These are phyloP conservation scores for Plasmodium reichenowi DNA, from an alignment of 169 alveolate species.

Conservation along the genomic window DNA sequence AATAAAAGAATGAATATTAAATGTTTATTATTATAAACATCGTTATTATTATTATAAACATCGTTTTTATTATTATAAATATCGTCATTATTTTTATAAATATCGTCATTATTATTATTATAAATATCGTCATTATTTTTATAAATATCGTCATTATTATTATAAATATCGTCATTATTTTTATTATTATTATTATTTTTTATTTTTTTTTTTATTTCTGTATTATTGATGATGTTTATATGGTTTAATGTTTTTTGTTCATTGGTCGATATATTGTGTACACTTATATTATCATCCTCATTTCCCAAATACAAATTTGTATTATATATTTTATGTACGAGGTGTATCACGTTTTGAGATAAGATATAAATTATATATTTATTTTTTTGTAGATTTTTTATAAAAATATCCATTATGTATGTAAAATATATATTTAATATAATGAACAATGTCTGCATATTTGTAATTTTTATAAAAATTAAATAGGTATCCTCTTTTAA, in stretches of 20 bases:
- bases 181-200: background rate
- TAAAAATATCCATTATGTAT: conserved; percentile 7
- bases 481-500: conserved; percentile 37
- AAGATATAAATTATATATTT: conserved; percentile 14
- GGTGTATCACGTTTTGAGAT: conserved; percentile 5
- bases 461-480: conserved; percentile 3
- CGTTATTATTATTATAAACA: background rate
- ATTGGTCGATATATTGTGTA: no score
- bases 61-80: background rate
- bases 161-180: background rate
- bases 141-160: background rate
- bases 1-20: conserved; percentile 1
- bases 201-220: background rate
- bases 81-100: background rate
- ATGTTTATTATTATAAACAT: background rate
- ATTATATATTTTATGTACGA: background rate
- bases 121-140: background rate
- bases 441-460: conserved; percentile 24
- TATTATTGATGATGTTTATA: background rate
- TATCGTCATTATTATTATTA: background rate
- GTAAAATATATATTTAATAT: conserved; percentile 38
- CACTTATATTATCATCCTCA: no score
- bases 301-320: no score
- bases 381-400: background rate
- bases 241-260: no score